Conservation (phyloP, 805 yeast species). For the Candida berthetii region DNA sequence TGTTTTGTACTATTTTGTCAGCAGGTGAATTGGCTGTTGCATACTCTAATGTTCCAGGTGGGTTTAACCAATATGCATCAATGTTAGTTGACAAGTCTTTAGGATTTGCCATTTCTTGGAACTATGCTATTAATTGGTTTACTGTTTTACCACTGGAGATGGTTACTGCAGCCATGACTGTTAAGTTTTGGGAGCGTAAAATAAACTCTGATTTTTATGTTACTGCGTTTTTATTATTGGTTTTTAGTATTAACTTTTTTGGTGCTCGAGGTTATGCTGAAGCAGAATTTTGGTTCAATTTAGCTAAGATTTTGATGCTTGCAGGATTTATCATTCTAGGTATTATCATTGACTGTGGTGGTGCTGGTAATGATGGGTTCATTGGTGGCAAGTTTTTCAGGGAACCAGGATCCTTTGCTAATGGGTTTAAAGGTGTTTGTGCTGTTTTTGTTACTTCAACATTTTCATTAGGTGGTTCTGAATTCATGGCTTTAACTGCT, state of each 20-base stretch:
- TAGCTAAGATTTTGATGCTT: constrained; percentile 57
- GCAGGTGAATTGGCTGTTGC: constrained; percentile 64
- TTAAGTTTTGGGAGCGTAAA: constrained; percentile 49
- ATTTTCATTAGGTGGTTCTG: constrained; percentile 58
- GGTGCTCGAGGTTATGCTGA: constrained; percentile 58
- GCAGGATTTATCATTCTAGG: constrained; percentile 53
- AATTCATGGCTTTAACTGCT: constrained; percentile 53
- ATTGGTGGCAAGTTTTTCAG: constrained; percentile 47
- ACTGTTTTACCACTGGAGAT: constrained; percentile 57
- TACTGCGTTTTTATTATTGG: constrained; percentile 40
- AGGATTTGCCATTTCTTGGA: constrained; percentile 58
- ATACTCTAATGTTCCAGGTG: constrained; percentile 53
- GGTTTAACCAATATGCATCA: constrained; percentile 53
- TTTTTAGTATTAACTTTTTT: constrained; percentile 39
- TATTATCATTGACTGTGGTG: constrained; percentile 36
- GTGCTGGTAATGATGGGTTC: constrained; percentile 35
- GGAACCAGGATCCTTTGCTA: constrained; percentile 46
- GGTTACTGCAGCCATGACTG: constrained; percentile 59
- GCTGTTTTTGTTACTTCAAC: constrained; percentile 50
- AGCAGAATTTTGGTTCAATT: constrained; percentile 59
- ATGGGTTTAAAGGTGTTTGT: constrained; percentile 51
- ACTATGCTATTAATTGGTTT: constrained; percentile 59
- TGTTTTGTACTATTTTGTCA: constrained; percentile 54
- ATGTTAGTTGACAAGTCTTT: constrained; percentile 50
- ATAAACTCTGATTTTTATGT: constrained; percentile 56